Evolutionary conservation across 2,329 filamentous ascomycete genomes (phyloP).

Genomic region (Trichoderma sp.): DNA sequence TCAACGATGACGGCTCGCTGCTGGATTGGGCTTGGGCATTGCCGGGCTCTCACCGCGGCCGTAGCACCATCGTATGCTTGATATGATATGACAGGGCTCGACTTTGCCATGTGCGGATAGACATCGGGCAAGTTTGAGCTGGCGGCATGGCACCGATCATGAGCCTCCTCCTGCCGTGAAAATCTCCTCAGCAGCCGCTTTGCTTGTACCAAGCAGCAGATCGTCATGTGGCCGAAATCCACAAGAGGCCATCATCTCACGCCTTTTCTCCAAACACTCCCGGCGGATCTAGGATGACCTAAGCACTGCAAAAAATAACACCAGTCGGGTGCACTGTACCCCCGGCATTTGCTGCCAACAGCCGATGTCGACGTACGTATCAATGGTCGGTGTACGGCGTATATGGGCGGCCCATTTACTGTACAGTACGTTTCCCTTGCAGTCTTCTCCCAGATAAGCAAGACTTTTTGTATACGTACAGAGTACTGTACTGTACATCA

Average conservation of each 20-base stretch:
- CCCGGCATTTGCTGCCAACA: neutral
- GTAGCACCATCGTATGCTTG: slow-evolving; percentile 3
- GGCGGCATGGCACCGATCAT: neutral
- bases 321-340: neutral
- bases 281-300: neutral
- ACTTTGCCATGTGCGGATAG: neutral
- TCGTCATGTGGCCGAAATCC: neutral
- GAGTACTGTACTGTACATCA: neutral
- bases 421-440: no score
- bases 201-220: neutral
- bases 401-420: neutral
- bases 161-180: neutral
- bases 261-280: neutral
- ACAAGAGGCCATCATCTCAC: neutral
- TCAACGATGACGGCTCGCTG: neutral
- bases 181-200: neutral
- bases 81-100: slow-evolving; percentile 4
- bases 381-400: neutral
- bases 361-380: neutral
- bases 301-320: neutral
- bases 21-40: slow-evolving; percentile 10
- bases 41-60: neutral
- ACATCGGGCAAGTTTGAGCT: neutral
- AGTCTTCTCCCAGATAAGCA: slow-evolving; percentile 2
- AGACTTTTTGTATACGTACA: neutral